Evolutionary conservation across 2,329 filamentous ascomycete species (phyloP).

Genomic region (Fusarium fracticaudum): DNA sequence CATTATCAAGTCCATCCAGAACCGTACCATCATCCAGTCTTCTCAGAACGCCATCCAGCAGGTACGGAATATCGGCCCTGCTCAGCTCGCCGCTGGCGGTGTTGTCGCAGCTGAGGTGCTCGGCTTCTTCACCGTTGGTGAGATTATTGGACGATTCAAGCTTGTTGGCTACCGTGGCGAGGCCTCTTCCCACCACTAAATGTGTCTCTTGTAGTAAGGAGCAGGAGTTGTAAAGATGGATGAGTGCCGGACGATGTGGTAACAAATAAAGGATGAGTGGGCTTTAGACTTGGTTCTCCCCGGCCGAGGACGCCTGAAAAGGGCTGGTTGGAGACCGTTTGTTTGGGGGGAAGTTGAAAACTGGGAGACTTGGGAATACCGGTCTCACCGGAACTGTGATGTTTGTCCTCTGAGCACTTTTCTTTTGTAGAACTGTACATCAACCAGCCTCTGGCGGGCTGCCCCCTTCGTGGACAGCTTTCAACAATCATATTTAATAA

Average conservation of each 20-base stretch:
- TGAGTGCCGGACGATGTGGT: constrained; percentile 25
- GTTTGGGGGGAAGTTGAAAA: constrained; percentile 32
- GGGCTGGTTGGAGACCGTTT: constrained; percentile 38
- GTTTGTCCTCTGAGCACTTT: constrained; percentile 44
- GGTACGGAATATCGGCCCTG: constrained; percentile 74
- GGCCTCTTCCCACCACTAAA: constrained; percentile 68
- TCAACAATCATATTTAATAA: constrained; percentile 25
- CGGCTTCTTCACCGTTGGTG: constrained; percentile 97
- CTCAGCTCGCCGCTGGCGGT: constrained; percentile 76
- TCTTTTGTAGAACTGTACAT: constrained; percentile 49
- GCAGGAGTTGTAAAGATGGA: constrained; percentile 19
- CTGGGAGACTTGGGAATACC: constrained; percentile 36
- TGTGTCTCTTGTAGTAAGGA: constrained; percentile 16
- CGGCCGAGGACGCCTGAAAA: constrained; percentile 28
- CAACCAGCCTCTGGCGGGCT: constrained; percentile 38
- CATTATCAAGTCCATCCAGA: constrained; percentile 74
- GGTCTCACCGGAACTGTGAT: constrained; percentile 36
- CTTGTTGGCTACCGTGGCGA: constrained; percentile 90
- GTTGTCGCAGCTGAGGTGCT: constrained; percentile 87
- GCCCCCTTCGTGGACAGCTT: constrained; percentile 26
- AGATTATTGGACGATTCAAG: constrained; percentile 97
- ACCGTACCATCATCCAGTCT: constrained; percentile 67
- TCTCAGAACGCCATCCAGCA: constrained; percentile 64
- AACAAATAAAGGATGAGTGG: constrained; percentile 33
- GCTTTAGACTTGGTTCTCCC: constrained; percentile 38